Base-by-base conservation (phyloP, 441 rosid genomes). In the Populus hybrid region DNA sequence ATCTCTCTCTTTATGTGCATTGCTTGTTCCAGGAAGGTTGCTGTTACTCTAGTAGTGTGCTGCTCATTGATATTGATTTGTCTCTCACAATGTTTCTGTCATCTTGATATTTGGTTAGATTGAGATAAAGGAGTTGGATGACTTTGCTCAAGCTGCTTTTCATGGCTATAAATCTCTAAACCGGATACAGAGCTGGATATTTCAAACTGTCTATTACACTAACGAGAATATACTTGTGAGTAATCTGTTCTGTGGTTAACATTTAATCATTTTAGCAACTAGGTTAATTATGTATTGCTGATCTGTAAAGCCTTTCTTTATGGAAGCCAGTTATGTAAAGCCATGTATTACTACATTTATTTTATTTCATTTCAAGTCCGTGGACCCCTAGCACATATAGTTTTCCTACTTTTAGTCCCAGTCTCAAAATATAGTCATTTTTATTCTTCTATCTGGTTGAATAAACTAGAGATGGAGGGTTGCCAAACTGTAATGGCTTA, bases 171-270 rank as follows among this genome's bases (percentile, higher is more conserved):
- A 92, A 79, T 83, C 94, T 72, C 85, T 95, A 81, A 95, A 94
- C 83, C 99, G 99, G 74, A 94, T 95, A 69, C 99, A 95, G 84
- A 91, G 97, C 85, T 89, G 88, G 86, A 95, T 95, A 86, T 95
- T 89, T 87, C 92, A 94, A 78, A 90, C 98, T 53, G 99, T 95
- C 85, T 94, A 94, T 71, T 53, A 86, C 83, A 92, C 97, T 59
- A 95, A 95, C 79, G 99, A 95, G 89, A 95, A 95, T 85, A 95
- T 95, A 80, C 88, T 95, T 81, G 99, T 95, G 77, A 89, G 97
- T 81, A 5, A 70, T 74, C 59, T 66, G 40, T 68, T 81, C 64
- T 81, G 35, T 32, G 50, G 24, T 18, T 77, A 46, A 61, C 71
- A 21, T 75, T 32, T 79, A 28, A 32, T 24, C 40, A 2, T 61